A percentile compares a stretch with the other conserved stretches of the same genome.
Evolutionary conservation across 2,329 filamentous ascomycete species (phyloP).

Genomic region (Thelonectria rubi): DNA sequence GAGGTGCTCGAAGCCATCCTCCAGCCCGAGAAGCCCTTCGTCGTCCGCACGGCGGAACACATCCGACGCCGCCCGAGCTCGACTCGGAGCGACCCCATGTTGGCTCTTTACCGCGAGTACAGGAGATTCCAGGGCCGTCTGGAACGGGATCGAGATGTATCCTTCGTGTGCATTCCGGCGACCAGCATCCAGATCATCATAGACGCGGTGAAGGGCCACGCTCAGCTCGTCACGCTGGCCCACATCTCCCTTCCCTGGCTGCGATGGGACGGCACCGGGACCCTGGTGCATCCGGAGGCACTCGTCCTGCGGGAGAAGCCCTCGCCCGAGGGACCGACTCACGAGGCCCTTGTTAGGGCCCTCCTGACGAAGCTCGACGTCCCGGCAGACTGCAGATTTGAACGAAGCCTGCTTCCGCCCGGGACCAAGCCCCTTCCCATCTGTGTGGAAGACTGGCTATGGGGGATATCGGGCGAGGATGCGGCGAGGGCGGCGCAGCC

Average conservation of each 20-base stretch:
- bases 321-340: not conserved
- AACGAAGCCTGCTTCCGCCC: not conserved
- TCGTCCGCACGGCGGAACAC: not conserved
- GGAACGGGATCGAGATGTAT: not conserved
- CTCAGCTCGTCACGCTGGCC: not conserved
- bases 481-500: not conserved
- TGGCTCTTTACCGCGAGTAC: not conserved
- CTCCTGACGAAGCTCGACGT: not conserved
- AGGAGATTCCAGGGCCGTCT: not conserved
- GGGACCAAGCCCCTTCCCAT: not conserved
- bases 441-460: not conserved
- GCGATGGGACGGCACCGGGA: not conserved
- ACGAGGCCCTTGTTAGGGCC: not conserved
- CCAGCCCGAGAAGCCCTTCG: constrained; percentile 1
- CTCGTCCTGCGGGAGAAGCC: not conserved
- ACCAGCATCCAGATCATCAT: not conserved
- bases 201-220: not conserved
- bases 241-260: not conserved
- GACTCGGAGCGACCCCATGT: not conserved
- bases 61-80: not conserved
- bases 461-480: not conserved
- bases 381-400: not conserved
- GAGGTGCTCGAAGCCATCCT: constrained; percentile 6
- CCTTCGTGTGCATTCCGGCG: not conserved
- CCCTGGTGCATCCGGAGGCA: not conserved